phyloP scores from a whole-genome alignment of 139 green algal species.

The Mesotaenium endlicherianum region DNA sequence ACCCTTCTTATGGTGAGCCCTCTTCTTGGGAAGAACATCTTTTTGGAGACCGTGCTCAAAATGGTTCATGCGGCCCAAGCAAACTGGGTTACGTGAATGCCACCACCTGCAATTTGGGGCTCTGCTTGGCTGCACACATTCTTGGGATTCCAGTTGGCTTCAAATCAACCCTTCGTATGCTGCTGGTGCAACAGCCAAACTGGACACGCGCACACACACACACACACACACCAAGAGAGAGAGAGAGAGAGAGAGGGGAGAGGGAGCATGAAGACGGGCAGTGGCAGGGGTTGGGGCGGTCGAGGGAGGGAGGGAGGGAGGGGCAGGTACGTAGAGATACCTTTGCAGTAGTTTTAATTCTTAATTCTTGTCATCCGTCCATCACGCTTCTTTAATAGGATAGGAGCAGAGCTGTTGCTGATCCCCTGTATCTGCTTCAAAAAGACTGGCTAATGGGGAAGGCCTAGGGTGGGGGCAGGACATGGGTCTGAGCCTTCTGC shows the following conservation, averaged over 20 bases:
- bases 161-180: not conserved
- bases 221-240: too few species aligned
- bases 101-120: not conserved
- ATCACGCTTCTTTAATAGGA: not conserved
- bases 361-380: not conserved
- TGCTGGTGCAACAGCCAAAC: not conserved
- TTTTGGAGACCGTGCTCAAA: not conserved
- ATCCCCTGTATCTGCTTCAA: not conserved
- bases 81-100: not conserved
- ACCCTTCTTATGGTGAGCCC: constrained; percentile 25
- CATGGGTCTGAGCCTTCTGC: constrained; percentile 10
- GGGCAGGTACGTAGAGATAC: not conserved
- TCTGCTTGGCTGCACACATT: not conserved
- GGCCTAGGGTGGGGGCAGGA: not conserved
- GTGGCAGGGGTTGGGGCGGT: too few species aligned
- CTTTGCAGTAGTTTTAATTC: not conserved
- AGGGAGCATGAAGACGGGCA: too few species aligned
- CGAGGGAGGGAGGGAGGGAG: too few species aligned
- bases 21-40: not conserved
- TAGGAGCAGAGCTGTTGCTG: too few species aligned
- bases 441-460: not conserved
- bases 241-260: too few species aligned
- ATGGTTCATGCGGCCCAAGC: not conserved
- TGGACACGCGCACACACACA: too few species aligned
- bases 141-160: not conserved